Conservation (phyloP, 1,284 basidiomycete species). For the Thecaphora frezii region DNA sequence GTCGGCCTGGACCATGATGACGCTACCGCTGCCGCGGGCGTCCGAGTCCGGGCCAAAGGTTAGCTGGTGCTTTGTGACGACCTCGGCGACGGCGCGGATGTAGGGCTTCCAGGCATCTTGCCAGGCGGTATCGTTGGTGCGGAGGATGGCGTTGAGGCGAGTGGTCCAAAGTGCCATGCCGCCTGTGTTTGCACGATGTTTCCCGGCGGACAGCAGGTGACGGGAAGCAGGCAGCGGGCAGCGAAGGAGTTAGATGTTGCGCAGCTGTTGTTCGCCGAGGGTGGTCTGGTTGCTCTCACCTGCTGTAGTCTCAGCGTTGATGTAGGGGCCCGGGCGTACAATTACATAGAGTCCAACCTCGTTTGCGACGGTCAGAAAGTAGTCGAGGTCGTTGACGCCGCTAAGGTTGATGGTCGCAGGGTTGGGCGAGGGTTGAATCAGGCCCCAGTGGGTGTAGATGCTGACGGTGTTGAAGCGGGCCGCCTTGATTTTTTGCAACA, state of each 20-base stretch:
- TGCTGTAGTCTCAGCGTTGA: conserved; percentile 70
- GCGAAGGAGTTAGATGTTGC: too few species aligned
- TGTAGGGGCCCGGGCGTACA: conserved; percentile 69
- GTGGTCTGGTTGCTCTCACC: conserved; percentile 74
- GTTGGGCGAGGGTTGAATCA: conserved; percentile 74
- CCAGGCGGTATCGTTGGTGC: conserved; percentile 72
- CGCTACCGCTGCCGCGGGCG: conserved; percentile 22
- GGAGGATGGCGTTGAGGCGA: conserved; percentile 68
- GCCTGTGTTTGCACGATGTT: too few species aligned
- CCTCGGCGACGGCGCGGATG: conserved; percentile 67
- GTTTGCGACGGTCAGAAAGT: conserved; percentile 65
- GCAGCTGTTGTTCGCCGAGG: too few species aligned
- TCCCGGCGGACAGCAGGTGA: too few species aligned
- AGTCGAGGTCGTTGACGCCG: conserved; percentile 71
- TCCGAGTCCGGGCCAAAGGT: conserved; percentile 43
- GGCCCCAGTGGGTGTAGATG: conserved; percentile 66
- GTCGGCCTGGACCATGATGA: conserved; percentile 45
- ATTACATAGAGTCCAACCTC: conserved; percentile 70
- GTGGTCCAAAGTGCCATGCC: conserved; percentile 76
- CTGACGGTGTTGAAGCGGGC: conserved; percentile 69
- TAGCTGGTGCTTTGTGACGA: conserved; percentile 70
- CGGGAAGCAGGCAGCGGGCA: too few species aligned
- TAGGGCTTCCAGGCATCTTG: conserved; percentile 72
- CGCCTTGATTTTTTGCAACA: conserved; percentile 77
- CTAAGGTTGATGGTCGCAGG: conserved; percentile 68